Evolutionary conservation across 176 grass and related monocot genomes (phyloP).

Genomic region (Pontederia paniculata): DNA sequence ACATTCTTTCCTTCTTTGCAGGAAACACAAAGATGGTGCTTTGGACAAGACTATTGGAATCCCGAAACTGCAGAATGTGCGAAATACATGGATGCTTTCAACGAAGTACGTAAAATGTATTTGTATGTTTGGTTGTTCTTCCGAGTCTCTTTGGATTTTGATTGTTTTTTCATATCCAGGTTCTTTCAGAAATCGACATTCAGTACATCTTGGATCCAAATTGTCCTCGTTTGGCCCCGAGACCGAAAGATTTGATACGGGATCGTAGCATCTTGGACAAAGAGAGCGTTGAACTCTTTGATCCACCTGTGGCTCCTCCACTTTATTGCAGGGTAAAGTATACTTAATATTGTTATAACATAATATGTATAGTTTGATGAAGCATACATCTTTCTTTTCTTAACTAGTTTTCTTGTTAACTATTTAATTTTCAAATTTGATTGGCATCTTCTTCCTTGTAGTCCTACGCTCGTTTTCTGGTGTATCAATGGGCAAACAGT

Average conservation of each 20-base stretch:
- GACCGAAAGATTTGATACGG: not conserved
- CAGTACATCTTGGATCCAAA: conserved; percentile 12
- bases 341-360: too few species aligned
- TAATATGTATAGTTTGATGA: too few species aligned
- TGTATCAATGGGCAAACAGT: too few species aligned
- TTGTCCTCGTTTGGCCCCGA: conserved; percentile 20
- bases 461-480: too few species aligned
- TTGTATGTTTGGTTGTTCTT: not conserved
- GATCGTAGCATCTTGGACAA: conserved; percentile 14
- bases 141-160: not conserved
- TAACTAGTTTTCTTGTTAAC: too few species aligned
- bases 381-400: too few species aligned
- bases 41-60: not conserved
- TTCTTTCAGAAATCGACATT: not conserved
- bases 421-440: too few species aligned
- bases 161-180: conserved; percentile 19
- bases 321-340: conserved; percentile 28
- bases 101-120: not conserved
- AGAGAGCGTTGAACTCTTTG: not conserved
- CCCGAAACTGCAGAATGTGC: conserved; percentile 17
- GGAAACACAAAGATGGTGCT: conserved; percentile 27
- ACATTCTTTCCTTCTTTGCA: not conserved
- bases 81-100: conserved; percentile 7
- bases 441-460: too few species aligned
- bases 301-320: conserved; percentile 9